phyloP scores from a whole-genome alignment of 495 filamentous ascomycete species.

The Friedmanniomyces simplex region DNA sequence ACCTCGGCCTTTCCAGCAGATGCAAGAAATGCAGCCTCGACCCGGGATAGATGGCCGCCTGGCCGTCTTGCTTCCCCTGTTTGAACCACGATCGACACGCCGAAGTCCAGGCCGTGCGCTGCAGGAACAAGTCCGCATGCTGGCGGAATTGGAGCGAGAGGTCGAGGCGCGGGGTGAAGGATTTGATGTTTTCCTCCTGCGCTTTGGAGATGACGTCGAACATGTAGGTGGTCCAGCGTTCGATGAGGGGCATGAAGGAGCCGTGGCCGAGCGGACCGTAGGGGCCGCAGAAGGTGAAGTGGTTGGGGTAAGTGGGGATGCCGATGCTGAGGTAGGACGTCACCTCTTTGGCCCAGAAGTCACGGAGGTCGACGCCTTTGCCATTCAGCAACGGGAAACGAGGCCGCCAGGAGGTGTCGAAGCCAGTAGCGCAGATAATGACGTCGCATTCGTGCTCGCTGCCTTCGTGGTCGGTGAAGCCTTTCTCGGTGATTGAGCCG shows the following conservation, averaged over 20 bases:
- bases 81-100: constrained; percentile 35
- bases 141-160: constrained; percentile 25
- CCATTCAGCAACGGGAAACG: constrained; percentile 30
- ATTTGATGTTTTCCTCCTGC: constrained; percentile 33
- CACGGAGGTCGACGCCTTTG: constrained; percentile 24
- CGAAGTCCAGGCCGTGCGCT: constrained; percentile 32
- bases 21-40: constrained; percentile 35
- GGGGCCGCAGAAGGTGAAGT: constrained; percentile 30
- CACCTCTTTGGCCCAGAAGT: constrained; percentile 27
- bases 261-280: constrained; percentile 33
- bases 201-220: constrained; percentile 26
- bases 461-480: constrained; percentile 30
- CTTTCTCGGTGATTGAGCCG: constrained; percentile 20
- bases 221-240: constrained; percentile 32
- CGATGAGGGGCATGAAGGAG: constrained; percentile 33
- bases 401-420: constrained; percentile 33
- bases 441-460: constrained; percentile 29
- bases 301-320: constrained; percentile 29
- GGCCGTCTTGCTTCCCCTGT: constrained; percentile 30
- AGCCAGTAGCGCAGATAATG: constrained; percentile 34
- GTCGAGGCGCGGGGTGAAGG: constrained; percentile 23
- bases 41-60: constrained; percentile 35
- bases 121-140: constrained; percentile 31
- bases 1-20: constrained; percentile 30
- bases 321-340: constrained; percentile 28